Evolutionary conservation across 768 basidiomycete species (phyloP), one percentile per base, ranked within the genome.

Genomic region (Imleria badia): DNA sequence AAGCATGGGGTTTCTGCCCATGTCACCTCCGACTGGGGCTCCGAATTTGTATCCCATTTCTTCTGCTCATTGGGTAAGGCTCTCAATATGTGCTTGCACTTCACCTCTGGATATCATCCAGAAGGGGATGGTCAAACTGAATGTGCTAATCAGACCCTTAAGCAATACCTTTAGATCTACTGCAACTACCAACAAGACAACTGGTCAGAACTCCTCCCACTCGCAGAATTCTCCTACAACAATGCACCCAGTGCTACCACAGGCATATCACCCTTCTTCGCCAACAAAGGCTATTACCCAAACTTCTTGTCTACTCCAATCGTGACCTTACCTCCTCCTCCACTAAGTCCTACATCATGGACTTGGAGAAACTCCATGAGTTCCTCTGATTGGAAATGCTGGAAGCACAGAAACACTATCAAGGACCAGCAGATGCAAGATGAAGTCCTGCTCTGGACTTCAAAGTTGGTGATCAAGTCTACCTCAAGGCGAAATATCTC

Each of bases 151-250:
- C 52, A 53, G 14, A 54, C 35, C 0, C 35, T 51, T 0, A 3
- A 55, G 14, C 39, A 55, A 3, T 55, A 55, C 17, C 47, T 54
- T 3, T 2, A 2, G 0, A 23, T 54, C 11, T 48, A 48, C 2
- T 43, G 29, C 5, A 54, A 49, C 5, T 54, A 54, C 13, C 44
- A 55, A 14, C 54, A 56, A 19, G 45, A 56, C 20, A 47, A 56
- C 29, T 55, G 54, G 30, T 40, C 9, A 0, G 30, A 49, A 14
- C 48, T 49, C 29, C 39, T 49, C 0, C 30, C 19, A 0, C 19
- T 49, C 3, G 14, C 10, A 11, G 48, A 49, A n/a, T 31, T 48
- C 9, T 1, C 46, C 14, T 47, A 36, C 23, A 47, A 47, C 17
- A 55, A 55, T 23, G 8, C 20, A 0, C 48, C 20, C 0, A 51